Conservation (phyloP, 192 early-diverging fungal genomes). For the Coemansia sp. region DNA sequence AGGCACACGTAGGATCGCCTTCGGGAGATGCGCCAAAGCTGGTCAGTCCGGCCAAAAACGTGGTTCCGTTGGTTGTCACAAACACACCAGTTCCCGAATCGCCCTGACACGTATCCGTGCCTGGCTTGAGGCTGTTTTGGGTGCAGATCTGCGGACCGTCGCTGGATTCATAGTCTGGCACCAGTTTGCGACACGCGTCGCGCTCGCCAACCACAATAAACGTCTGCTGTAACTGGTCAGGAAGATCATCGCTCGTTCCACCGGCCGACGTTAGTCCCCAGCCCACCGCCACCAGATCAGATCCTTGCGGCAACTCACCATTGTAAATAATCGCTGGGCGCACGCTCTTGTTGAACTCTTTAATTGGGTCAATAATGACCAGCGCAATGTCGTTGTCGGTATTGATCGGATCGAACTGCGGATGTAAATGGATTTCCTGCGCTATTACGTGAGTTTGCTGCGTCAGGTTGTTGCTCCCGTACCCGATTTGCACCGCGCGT, state of each 20-base stretch:
- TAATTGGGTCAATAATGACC: constrained; percentile 13
- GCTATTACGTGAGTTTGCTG: constrained; percentile 13
- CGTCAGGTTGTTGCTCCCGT: constrained; percentile 15
- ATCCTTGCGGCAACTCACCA: constrained; percentile 15
- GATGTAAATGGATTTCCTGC: constrained; percentile 15
- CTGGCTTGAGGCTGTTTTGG: constrained; percentile 34
- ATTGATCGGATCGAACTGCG: constrained; percentile 18
- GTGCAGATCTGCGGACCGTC: constrained; percentile 51
- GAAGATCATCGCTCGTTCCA: constrained; percentile 11
- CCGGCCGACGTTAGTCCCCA: constrained; percentile 32
- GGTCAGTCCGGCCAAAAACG: constrained; percentile 38
- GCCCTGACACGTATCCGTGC: constrained; percentile 49
- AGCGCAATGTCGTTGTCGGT: constrained; percentile 31
- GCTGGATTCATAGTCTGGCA: constrained; percentile 33
- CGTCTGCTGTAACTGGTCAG: constrained; percentile 26
- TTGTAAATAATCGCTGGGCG: constrained; percentile 20
- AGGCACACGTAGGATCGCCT: constrained; percentile 43
- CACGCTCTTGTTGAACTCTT: background rate
- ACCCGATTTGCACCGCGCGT: constrained; percentile 17
- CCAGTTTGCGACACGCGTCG: constrained; percentile 27
- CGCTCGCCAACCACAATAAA: constrained; percentile 25
- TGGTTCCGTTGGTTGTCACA: constrained; percentile 9
- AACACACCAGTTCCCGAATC: constrained; percentile 47
- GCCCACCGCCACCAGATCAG: constrained; percentile 29
- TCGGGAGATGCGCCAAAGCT: constrained; percentile 39